Evolutionary conservation across 2,329 filamentous ascomycete species (phyloP).

Genomic region (Geosmithia flava): DNA sequence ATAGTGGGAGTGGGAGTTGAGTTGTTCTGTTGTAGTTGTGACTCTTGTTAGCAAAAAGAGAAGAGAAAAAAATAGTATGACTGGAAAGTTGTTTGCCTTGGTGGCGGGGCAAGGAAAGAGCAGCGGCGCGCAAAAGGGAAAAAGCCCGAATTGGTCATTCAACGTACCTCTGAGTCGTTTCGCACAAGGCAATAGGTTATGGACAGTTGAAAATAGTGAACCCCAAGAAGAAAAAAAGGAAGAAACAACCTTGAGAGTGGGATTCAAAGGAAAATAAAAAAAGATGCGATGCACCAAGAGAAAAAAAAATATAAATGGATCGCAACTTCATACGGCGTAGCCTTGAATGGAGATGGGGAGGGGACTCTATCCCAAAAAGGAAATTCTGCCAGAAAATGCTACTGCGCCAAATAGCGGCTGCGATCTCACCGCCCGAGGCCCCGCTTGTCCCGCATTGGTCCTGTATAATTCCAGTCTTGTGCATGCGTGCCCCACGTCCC

Average conservation of each 20-base stretch:
- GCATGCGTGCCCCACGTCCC: background rate
- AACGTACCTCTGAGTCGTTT: background rate
- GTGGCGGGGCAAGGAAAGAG: background rate
- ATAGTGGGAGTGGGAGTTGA: background rate
- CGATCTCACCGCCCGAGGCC: background rate
- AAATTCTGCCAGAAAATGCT: background rate
- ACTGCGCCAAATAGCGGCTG: background rate
- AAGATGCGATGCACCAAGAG: background rate
- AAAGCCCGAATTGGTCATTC: background rate
- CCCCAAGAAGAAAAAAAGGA: too few relatives aligned
- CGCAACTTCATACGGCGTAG: background rate
- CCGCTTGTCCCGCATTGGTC: background rate
- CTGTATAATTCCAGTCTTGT: too few relatives aligned
- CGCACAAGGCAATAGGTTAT: background rate
- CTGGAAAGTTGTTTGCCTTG: background rate
- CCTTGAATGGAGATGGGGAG: background rate
- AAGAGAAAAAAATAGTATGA: background rate
- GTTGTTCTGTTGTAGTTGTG: background rate
- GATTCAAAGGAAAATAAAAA: background rate
- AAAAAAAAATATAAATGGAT: background rate
- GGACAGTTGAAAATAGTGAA: too few relatives aligned
- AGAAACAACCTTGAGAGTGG: too few relatives aligned
- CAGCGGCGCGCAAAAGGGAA: background rate
- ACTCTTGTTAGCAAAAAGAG: background rate
- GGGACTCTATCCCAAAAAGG: background rate